Evolutionary conservation across 257 asterid species (phyloP).

Genomic region (Apocynum venetum): DNA sequence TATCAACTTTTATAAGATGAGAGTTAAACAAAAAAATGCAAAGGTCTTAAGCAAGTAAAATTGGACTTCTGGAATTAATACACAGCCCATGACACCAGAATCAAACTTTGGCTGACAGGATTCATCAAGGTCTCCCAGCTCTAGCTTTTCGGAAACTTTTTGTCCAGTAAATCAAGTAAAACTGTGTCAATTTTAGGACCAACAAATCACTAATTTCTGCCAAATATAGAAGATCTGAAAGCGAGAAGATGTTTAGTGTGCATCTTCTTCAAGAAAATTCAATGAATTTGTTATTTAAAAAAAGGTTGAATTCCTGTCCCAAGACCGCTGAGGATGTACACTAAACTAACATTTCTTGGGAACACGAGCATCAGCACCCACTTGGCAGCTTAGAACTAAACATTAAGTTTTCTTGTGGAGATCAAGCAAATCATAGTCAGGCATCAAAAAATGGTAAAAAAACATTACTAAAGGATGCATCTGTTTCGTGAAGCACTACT

Average conservation of each 20-base stretch:
- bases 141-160: conserved; percentile 1
- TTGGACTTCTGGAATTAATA: not conserved
- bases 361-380: not conserved
- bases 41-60: conserved; percentile 7
- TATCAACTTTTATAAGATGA: not conserved
- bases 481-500: not conserved
- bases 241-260: not conserved
- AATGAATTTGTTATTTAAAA: not conserved
- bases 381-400: not conserved
- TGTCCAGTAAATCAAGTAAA: not conserved
- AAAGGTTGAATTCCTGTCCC: not conserved
- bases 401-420: not conserved
- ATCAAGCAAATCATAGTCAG: not conserved
- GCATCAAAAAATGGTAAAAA: not conserved
- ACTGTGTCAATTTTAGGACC: not conserved
- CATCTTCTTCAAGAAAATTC: not conserved
- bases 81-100: not conserved
- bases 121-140: not conserved
- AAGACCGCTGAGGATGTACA: not conserved
- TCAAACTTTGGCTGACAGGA: not conserved
- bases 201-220: not conserved
- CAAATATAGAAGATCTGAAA: not conserved
- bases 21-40: not conserved
- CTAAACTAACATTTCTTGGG: not conserved
- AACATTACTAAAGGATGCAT: too few species aligned